Base-by-base conservation (phyloP, 1,284 basidiomycete species). In the Puccinia triticina region DNA sequence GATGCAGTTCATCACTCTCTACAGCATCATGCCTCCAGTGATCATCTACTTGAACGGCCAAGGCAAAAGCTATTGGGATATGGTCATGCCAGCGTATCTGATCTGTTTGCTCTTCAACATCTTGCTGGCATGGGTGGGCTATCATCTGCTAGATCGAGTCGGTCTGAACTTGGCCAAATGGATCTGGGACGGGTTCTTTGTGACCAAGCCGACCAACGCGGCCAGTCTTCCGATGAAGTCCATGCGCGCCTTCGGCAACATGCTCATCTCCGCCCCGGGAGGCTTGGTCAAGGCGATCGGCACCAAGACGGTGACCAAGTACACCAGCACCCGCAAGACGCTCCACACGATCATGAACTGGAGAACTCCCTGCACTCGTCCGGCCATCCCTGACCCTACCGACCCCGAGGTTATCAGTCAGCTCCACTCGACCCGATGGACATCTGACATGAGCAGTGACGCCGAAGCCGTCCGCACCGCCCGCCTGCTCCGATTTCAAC, bases 1-100 rank as follows among this genome's bases (percentile, higher is more conserved):
- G 53, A 87, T 87, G 85, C 88, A 88, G 85, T 88, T 88, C 86
- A 85, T 87, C 79, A 86, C 86, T 79, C 85, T 88, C 74, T 88
- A 88, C 83, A 85, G 85, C 72, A 83, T 88, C 84, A 87, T 88
- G 87, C 88, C 88, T 18, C 85, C 86, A 79, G 78, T 88, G 79
- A 84, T 87, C 80, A 85, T 88, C 32, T 83, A 86, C 84, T 87
- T 87, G 83, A 84, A 85, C 84, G 84, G 84, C 77, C 82, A 83
- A 2, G 86, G 85, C 23, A 83, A 85, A 57, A 84, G 84, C 53
- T 88, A 87, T 85, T 88, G 87, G 87, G 85, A 85, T 83, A 85
- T 86, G 83, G 86, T 88, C 84, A 86, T 86, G 76, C 86, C 86
- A 50, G 85, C 87, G 12, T 88, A 87, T 85, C 84, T 86, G 74